Conservation (phyloP, 2,329 filamentous ascomycete species). For the Fusarium udum region DNA sequence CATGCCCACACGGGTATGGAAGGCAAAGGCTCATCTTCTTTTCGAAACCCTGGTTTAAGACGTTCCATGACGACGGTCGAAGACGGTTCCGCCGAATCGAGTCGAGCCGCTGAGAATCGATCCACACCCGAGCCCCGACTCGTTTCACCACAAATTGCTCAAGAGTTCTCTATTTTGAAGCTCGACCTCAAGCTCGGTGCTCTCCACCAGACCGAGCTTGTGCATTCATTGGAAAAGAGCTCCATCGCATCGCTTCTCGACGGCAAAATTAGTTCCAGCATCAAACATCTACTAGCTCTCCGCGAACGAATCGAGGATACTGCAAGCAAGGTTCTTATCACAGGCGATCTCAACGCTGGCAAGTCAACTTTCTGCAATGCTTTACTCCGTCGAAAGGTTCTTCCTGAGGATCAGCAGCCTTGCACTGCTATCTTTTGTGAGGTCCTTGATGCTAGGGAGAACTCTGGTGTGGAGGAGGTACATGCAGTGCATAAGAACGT, state of each 20-base stretch:
- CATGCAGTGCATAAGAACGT: constrained; percentile 89
- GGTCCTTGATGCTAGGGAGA: constrained; percentile 90
- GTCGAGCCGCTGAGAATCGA: constrained; percentile 72
- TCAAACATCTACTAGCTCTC: constrained; percentile 86
- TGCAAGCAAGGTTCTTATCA: constrained; percentile 94
- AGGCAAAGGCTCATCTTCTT: constrained; percentile 53
- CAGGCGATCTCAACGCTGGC: constrained; percentile 94
- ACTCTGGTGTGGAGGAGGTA: constrained; percentile 90
- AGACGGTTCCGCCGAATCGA: constrained; percentile 71
- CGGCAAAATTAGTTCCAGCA: constrained; percentile 92
- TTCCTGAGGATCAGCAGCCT: constrained; percentile 97
- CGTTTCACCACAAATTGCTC: constrained; percentile 89
- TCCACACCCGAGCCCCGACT: constrained; percentile 77
- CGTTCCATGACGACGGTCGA: constrained; percentile 79
- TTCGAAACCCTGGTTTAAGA: constrained; percentile 63
- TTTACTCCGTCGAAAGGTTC: constrained; percentile 87
- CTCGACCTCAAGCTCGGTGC: constrained; percentile 91
- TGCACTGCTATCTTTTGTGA: constrained; percentile 99
- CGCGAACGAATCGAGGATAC: constrained; percentile 97
- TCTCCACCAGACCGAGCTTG: constrained; percentile 86
- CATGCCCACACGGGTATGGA: constrained; percentile 70
- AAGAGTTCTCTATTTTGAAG: constrained; percentile 96
- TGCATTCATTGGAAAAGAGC: constrained; percentile 91
- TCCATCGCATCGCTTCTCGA: constrained; percentile 92
- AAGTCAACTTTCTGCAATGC: constrained; percentile 99